Percentiles rank a stretch among this genome's conserved stretches.
These are phyloP conservation scores for Saprolegnia diclina DNA, from an alignment of 352 stramenopile species.

Conservation along the genomic window DNA sequence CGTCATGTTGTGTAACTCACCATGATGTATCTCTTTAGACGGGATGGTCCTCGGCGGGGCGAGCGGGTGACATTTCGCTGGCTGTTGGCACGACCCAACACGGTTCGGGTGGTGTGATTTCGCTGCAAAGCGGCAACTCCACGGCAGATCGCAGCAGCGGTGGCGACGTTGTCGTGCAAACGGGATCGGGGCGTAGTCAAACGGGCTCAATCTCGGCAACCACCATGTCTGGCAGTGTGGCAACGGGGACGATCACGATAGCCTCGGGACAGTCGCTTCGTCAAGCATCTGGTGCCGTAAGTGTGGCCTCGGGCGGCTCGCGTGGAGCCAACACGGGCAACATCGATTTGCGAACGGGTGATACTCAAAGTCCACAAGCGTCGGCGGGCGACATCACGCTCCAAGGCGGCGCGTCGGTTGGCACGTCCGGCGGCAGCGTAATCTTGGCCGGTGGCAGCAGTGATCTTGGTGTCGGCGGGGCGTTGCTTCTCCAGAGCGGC, in stretches of 20 bases:
- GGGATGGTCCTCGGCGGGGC: conserved; percentile 29
- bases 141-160: not conserved
- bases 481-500: not conserved
- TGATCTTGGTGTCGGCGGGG: not conserved
- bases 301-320: not conserved
- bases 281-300: not conserved
- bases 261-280: not conserved
- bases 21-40: conserved; percentile 21
- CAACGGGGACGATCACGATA: not conserved
- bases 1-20: not conserved
- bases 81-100: conserved; percentile 28
- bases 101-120: conserved; percentile 27
- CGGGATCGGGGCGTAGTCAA: conserved; percentile 29
- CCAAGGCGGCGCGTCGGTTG: not conserved
- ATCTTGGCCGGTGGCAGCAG: conserved; percentile 1
- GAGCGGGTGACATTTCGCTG: conserved; percentile 31
- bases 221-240: conserved; percentile 27
- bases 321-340: not conserved
- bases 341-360: not conserved
- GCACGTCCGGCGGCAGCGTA: not conserved
- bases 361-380: not conserved
- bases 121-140: not conserved
- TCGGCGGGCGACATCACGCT: not conserved
- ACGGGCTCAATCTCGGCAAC: conserved; percentile 32
- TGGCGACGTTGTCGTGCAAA: conserved; percentile 22